phyloP scores from a whole-genome alignment of 768 basidiomycete genomes.

The Russula lepida region DNA sequence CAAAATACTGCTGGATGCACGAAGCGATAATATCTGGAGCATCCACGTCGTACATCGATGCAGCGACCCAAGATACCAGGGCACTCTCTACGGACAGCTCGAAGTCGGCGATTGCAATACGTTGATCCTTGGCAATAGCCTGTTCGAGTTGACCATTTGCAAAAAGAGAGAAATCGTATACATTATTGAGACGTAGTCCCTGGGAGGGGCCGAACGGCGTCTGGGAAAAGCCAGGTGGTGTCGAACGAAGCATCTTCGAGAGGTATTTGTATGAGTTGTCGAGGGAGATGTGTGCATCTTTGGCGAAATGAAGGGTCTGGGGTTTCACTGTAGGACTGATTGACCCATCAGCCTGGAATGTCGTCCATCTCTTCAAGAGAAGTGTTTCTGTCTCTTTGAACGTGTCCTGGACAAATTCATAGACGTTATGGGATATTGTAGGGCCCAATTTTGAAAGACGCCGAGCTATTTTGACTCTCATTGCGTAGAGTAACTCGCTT shows the following conservation, averaged over 20 bases:
- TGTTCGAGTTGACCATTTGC: neutral
- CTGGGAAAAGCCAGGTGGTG: neutral
- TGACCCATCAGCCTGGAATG: neutral
- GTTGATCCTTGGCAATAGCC: neutral
- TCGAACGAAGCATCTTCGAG: neutral
- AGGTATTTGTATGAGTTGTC: neutral
- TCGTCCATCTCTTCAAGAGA: constrained; percentile 2
- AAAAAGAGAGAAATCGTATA: neutral
- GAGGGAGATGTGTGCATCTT: constrained; percentile 5
- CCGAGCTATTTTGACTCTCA: constrained; percentile 26
- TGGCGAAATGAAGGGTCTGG: neutral
- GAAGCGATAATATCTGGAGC: constrained; percentile 1
- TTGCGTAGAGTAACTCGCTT: constrained; percentile 27
- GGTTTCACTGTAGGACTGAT: neutral
- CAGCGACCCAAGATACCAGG: neutral
- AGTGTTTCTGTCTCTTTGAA: neutral
- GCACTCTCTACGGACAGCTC: neutral
- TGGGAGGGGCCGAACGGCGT: neutral
- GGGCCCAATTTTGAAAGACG: constrained; percentile 18
- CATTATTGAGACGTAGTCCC: neutral
- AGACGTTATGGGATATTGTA: neutral
- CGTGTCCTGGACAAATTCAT: neutral
- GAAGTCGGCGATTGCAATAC: constrained; percentile 6
- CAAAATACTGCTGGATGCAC: constrained; percentile 9
- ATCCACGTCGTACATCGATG: neutral